Percentiles rank a stretch among this genome's conserved stretches.
Conservation (phyloP, 2,329 filamentous ascomycete species). For the Leptoxyphium fumago region DNA sequence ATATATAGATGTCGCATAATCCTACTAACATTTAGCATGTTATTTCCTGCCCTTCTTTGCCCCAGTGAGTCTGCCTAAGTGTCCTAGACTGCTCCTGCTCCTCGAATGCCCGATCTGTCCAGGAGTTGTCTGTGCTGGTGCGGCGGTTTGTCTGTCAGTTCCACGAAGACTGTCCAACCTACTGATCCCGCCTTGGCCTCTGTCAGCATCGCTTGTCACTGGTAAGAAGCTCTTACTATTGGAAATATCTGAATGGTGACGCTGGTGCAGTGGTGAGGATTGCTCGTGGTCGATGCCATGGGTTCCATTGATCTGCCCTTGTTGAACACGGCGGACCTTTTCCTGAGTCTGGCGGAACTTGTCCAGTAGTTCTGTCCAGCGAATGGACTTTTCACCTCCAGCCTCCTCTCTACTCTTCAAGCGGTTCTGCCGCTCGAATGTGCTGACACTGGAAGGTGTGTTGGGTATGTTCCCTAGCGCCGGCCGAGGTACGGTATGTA, state of each 20-base stretch:
- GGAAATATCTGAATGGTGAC: conserved; percentile 2
- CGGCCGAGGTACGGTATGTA: conserved; percentile 60
- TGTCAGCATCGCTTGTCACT: neutral
- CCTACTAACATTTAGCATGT: neutral
- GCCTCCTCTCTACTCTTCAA: conserved; percentile 66
- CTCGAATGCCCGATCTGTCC: conserved; percentile 10
- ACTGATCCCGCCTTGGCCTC: neutral
- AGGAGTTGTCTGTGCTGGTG: neutral
- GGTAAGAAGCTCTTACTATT: neutral
- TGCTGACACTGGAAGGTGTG: conserved; percentile 22
- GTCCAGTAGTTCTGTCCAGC: conserved; percentile 84
- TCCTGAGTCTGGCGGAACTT: conserved; percentile 92
- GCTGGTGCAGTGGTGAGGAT: conserved; percentile 9
- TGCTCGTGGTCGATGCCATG: conserved; percentile 11
- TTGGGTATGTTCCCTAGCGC: conserved; percentile 11
- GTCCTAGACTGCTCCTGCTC: conserved; percentile 27
- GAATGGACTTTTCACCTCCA: conserved; percentile 46
- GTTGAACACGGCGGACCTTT: conserved; percentile 56
- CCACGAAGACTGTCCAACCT: conserved; percentile 2
- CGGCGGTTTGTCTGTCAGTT: conserved; percentile 1
- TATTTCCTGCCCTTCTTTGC: conserved; percentile 7
- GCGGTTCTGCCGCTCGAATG: conserved; percentile 46
- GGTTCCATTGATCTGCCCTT: conserved; percentile 12
- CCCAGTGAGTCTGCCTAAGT: conserved; percentile 30
- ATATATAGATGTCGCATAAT: too few relatives aligned